Evolutionary conservation across 495 filamentous ascomycete species (phyloP).

Genomic region (Rhypophila decipiens): DNA sequence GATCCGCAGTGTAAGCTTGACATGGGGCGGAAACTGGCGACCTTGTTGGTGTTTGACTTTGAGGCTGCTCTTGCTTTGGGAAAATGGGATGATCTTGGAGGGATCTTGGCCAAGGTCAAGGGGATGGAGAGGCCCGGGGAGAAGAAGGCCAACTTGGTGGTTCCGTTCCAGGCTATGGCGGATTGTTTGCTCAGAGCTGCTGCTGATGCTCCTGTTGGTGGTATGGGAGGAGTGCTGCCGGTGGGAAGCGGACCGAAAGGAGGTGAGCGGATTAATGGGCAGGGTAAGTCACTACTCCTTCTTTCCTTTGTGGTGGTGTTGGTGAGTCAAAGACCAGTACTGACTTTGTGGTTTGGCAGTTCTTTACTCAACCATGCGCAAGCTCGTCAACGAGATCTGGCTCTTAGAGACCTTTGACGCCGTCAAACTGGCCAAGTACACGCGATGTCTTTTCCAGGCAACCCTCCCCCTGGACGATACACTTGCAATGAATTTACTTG

Average conservation of each 20-base stretch:
- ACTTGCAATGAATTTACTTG: conserved; percentile 48
- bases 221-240: background rate
- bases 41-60: conserved; percentile 65
- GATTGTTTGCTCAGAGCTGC: conserved; percentile 52
- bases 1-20: conserved; percentile 43
- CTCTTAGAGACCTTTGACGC: conserved; percentile 43
- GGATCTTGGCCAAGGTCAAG: conserved; percentile 50
- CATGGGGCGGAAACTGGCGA: conserved; percentile 54
- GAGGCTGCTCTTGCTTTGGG: conserved; percentile 64
- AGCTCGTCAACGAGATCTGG: conserved; percentile 60
- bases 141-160: conserved; percentile 26
- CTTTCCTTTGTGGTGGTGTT: background rate
- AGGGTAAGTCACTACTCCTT: conserved; percentile 25
- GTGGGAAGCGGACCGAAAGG: too few relatives aligned
- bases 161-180: conserved; percentile 46
- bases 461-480: conserved; percentile 43
- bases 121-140: conserved; percentile 29
- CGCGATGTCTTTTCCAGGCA: conserved; percentile 64
- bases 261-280: conserved; percentile 36
- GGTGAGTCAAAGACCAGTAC: background rate
- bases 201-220: background rate
- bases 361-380: conserved; percentile 46
- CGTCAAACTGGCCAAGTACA: conserved; percentile 58
- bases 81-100: conserved; percentile 59
- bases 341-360: conserved; percentile 14